Base-by-base conservation (phyloP, 768 basidiomycete genomes). In the Boletales sp. region DNA sequence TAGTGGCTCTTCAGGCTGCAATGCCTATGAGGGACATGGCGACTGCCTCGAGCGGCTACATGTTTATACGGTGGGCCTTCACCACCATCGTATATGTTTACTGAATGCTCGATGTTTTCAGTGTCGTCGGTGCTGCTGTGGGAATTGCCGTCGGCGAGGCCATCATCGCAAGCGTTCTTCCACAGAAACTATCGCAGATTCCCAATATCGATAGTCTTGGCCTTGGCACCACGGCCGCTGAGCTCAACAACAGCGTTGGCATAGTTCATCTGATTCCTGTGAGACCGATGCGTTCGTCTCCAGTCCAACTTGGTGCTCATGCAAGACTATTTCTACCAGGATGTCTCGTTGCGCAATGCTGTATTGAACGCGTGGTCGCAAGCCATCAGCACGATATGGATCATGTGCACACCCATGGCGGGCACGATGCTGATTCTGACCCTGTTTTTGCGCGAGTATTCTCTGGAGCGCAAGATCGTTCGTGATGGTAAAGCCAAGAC, bases 21-120 rank as follows among this genome's bases (percentile, higher is more conserved):
- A 94, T 94, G 90, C 91, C 91, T 0, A 58, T 89, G 15, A 84
- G 82, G 58, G 88, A 92, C 56, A 90, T 92, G 88, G 88, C 90
- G 2, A 90, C 90, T 2, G 83, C 81, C 48, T 90, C 90, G 0
- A 72, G 78, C 1, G 81, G 82, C 0, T 87, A 85, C 60, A 78
- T 79, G 19, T 84, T 93, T 60, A 70, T 92, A 54, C 77, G 86
- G 81, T 83, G 62, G 32, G 68, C 49, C 15, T 5, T 28, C 33
- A 15, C 8, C 13, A 11, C 11, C 14, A 12, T 38, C 8, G 5
- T 14, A 32, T 38, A 11, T 31, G 33, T 39, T 2, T 35, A 42
- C 49, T 46, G 14, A 54, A 17, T 40, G 31, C 31, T 32, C 28
- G 51, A 34, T 52, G 34, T 37, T 40, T 55, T 18, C 41, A 86